phyloP scores from a whole-genome alignment of 2,329 filamentous ascomycete species.

The Phaeomoniella chlamydospora region DNA sequence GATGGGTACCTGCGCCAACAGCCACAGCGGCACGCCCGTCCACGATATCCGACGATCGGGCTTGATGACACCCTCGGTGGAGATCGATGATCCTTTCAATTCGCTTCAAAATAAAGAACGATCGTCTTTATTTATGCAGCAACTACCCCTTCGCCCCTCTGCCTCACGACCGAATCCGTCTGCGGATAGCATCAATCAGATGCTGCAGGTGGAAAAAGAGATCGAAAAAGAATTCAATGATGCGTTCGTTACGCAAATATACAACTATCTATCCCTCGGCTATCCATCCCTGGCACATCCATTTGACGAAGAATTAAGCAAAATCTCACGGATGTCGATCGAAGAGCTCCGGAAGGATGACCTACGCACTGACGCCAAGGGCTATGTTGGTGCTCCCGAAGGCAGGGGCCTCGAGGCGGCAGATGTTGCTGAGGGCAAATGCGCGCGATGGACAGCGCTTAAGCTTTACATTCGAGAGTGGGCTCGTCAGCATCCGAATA shows the following conservation, averaged over 20 bases:
- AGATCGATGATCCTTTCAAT: slow-evolving; percentile 6
- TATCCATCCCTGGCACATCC: slow-evolving; percentile 73
- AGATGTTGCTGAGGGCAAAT: slow-evolving; percentile 30
- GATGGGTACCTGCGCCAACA: slow-evolving; percentile 26
- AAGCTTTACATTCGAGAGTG: slow-evolving; percentile 76
- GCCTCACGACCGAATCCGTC: slow-evolving; percentile 3
- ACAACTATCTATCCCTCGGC: slow-evolving; percentile 88
- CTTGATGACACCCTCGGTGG: slow-evolving; percentile 14
- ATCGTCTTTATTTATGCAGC: slow-evolving; percentile 2
- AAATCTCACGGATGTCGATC: slow-evolving; percentile 58
- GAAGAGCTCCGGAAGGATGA: slow-evolving; percentile 61
- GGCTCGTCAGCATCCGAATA: slow-evolving; percentile 71
- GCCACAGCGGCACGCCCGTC: slow-evolving; percentile 5
- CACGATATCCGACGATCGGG: slow-evolving; percentile 8
- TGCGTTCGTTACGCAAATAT: slow-evolving; percentile 82
- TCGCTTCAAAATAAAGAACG: not conserved
- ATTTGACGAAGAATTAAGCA: slow-evolving; percentile 74
- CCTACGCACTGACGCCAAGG: slow-evolving; percentile 46
- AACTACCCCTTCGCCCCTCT: slow-evolving; percentile 5
- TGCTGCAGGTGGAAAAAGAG: slow-evolving; percentile 20
- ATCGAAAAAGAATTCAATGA: slow-evolving; percentile 61
- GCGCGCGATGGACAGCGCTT: slow-evolving; percentile 71
- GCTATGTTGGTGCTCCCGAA: slow-evolving; percentile 49
- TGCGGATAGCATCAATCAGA: slow-evolving; percentile 4
- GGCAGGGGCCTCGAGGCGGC: slow-evolving; percentile 11